phyloP scores from a whole-genome alignment of 805 yeast species.

The Candida nanaspora region DNA sequence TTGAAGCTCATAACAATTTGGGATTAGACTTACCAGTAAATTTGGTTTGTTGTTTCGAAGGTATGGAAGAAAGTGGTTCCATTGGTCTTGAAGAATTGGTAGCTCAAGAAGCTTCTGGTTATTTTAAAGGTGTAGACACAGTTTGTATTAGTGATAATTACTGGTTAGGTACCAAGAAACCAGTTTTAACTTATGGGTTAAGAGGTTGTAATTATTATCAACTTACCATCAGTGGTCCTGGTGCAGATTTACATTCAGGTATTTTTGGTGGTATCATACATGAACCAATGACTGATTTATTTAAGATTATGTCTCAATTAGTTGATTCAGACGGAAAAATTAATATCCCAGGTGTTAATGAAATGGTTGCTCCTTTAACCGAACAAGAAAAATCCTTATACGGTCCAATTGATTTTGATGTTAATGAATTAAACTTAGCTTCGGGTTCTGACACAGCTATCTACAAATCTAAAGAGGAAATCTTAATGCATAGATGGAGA shows the following conservation, averaged over 20 bases:
- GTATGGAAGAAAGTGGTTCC: conserved; percentile 98
- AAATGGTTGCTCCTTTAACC: conserved; percentile 93
- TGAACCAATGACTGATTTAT: conserved; percentile 94
- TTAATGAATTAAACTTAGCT: conserved; percentile 80
- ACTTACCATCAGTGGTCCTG: conserved; percentile 78
- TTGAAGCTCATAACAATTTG: conserved; percentile 83
- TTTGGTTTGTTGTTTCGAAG: conserved; percentile 88
- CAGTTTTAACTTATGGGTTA: conserved; percentile 94
- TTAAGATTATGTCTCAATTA: conserved; percentile 66
- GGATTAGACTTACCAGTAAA: conserved; percentile 91
- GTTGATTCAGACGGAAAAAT: conserved; percentile 82
- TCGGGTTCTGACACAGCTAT: conserved; percentile 83
- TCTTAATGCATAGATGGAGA: conserved; percentile 98
- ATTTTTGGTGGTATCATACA: conserved; percentile 95
- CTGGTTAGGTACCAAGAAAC: conserved; percentile 97
- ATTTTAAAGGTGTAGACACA: conserved; percentile 86
- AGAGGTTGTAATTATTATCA: conserved; percentile 96
- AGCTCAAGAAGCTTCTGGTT: conserved; percentile 65
- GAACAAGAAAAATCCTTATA: conserved; percentile 71
- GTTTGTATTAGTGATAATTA: conserved; percentile 96
- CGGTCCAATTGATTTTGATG: conserved; percentile 77
- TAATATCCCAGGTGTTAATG: conserved; percentile 78
- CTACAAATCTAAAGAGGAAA: conserved; percentile 69
- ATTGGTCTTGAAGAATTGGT: conserved; percentile 83
- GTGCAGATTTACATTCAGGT: conserved; percentile 96